Evolutionary conservation across 257 asterid genomes (phyloP).

Genomic region (Petunia axillaris): DNA sequence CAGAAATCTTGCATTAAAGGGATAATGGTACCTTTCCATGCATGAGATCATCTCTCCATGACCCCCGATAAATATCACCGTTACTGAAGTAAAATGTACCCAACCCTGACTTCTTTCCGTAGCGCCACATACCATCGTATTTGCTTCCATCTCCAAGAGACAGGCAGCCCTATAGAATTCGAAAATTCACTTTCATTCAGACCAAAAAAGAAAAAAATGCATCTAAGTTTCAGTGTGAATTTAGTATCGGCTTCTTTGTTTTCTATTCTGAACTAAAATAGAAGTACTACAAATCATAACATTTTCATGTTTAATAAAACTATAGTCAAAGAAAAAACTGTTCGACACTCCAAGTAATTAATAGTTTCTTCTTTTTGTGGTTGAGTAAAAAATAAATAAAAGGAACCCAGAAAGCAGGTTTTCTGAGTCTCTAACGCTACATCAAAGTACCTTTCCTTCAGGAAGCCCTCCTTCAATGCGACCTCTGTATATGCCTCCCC

Average conservation of each 20-base stretch:
- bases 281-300: neutral
- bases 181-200: neutral
- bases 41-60: constrained; percentile 98
- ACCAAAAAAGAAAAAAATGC: neutral
- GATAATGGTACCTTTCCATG: constrained; percentile 80
- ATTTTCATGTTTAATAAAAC: constrained; percentile 21
- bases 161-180: constrained; percentile 70
- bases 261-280: neutral
- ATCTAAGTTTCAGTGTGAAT: neutral
- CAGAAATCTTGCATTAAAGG: constrained; percentile 19
- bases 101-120: constrained; percentile 87
- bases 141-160: constrained; percentile 83
- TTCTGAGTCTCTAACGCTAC: constrained; percentile 27
- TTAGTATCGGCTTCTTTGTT: neutral
- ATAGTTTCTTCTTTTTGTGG: neutral
- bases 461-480: constrained; percentile 97
- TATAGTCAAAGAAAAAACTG: neutral
- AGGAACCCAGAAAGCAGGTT: constrained; percentile 19
- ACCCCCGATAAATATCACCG: constrained; percentile 91
- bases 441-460: constrained; percentile 83
- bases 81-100: constrained; percentile 88
- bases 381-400: constrained; percentile 21
- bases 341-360: neutral
- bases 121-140: constrained; percentile 96
- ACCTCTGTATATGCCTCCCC: constrained; percentile 88